Conservation (phyloP, 2,329 filamentous ascomycete genomes). For the Xenosphaeropsis pyriputrescens region DNA sequence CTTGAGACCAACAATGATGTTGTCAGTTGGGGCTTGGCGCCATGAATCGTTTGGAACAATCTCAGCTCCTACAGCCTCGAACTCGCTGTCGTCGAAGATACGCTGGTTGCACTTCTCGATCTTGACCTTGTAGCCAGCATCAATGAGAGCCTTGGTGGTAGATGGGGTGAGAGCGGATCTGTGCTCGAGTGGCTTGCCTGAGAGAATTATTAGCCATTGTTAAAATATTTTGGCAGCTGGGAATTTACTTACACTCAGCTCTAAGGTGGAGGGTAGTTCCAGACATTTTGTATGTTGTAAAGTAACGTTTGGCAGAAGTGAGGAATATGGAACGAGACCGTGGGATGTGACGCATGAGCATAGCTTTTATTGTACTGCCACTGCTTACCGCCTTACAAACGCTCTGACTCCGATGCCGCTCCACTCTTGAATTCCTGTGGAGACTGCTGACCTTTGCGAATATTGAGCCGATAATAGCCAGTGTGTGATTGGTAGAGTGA, state of each 20-base stretch:
- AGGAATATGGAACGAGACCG: no score
- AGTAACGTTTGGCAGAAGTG: no score
- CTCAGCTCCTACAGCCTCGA: conserved; percentile 44
- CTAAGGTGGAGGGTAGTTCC: conserved; percentile 21
- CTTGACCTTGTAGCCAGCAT: conserved; percentile 54
- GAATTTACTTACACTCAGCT: conserved; percentile 20
- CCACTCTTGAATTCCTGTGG: no score
- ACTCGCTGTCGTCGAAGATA: conserved; percentile 49
- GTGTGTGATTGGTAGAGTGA: no score
- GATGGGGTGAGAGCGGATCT: conserved; percentile 21
- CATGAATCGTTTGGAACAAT: conserved; percentile 54
- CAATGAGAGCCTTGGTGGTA: conserved; percentile 44
- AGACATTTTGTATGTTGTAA: conserved; percentile 10
- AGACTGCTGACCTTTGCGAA: no score
- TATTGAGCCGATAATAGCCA: no score
- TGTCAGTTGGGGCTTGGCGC: conserved; percentile 49
- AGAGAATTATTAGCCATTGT: conserved; percentile 5
- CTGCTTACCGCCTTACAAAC: no score
- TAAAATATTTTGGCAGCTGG: conserved; percentile 3
- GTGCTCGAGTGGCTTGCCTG: conserved; percentile 25
- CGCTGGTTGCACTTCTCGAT: conserved; percentile 54
- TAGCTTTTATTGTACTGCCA: no score
- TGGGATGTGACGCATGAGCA: no score
- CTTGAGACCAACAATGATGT: conserved; percentile 65
- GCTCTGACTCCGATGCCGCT: no score